Conservation (phyloP, 2,329 filamentous ascomycete species). For the Epichloe bromicola region DNA sequence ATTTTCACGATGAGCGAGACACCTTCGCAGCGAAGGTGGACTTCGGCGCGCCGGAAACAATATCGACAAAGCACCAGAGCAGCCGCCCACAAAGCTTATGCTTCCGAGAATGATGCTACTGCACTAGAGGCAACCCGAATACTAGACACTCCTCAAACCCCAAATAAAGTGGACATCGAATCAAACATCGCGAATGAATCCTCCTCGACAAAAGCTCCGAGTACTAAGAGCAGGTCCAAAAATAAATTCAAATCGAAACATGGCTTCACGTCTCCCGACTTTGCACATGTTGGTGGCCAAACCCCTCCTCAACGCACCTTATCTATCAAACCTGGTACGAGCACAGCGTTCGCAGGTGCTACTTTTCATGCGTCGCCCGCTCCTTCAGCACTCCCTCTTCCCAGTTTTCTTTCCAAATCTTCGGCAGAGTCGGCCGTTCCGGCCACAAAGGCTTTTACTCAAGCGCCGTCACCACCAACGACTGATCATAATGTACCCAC, state of each 20-base stretch:
- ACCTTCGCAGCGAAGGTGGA: conserved; percentile 10
- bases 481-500: conserved; percentile 39
- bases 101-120: conserved; percentile 41
- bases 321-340: conserved; percentile 30
- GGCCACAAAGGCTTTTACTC: conserved; percentile 20
- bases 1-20: conserved; percentile 4
- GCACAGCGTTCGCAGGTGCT: conserved; percentile 71
- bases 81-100: conserved; percentile 40
- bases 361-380: conserved; percentile 94
- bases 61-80: conserved; percentile 28
- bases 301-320: conserved; percentile 30
- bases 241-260: conserved; percentile 12
- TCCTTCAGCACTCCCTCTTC: conserved; percentile 77
- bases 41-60: conserved; percentile 24
- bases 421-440: conserved; percentile 47
- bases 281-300: conserved; percentile 25
- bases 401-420: conserved; percentile 70
- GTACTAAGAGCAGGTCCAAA: conserved; percentile 18
- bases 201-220: conserved; percentile 16
- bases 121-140: conserved; percentile 20
- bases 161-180: conserved; percentile 28
- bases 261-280: conserved; percentile 27
- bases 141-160: conserved; percentile 29
- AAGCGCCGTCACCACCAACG: conserved; percentile 37
- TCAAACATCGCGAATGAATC: conserved; percentile 18